Conservation (phyloP, 805 yeast genomes). For the Teunomyces funiuensis region DNA sequence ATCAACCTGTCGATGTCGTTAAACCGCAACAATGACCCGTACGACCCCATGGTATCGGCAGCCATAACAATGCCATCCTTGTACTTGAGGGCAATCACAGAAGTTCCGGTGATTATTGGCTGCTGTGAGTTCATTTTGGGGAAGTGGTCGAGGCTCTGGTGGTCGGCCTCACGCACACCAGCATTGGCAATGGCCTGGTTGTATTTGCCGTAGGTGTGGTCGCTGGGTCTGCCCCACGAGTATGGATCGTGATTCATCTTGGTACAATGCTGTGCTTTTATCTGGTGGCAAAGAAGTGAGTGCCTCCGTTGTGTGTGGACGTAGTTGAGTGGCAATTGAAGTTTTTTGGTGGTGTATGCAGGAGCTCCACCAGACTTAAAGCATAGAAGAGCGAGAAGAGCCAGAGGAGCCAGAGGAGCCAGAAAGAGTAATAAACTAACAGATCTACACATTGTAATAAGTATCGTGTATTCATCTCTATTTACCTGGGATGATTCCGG, state of each 20-base stretch:
- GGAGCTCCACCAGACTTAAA: too few relatives aligned
- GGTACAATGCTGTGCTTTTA: not conserved
- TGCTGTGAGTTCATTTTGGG: slow-evolving; percentile 88
- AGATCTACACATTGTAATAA: too few relatives aligned
- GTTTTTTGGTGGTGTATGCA: not conserved
- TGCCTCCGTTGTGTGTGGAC: too few relatives aligned
- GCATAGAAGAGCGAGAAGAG: too few relatives aligned
- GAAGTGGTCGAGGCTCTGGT: slow-evolving; percentile 26
- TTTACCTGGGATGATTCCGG: not conserved
- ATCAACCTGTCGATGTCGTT: slow-evolving; percentile 81
- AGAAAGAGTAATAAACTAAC: too few relatives aligned
- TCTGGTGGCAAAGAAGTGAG: slow-evolving; percentile 1
- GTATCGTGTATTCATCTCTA: not conserved
- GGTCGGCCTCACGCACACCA: slow-evolving; percentile 18
- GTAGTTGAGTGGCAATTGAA: too few relatives aligned
- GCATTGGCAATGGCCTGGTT: slow-evolving; percentile 74
- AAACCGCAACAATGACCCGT: slow-evolving; percentile 89
- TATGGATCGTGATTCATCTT: slow-evolving; percentile 92
- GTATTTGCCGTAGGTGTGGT: slow-evolving; percentile 78
- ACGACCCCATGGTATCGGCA: slow-evolving; percentile 89
- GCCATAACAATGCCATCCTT: slow-evolving; percentile 90
- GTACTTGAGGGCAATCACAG: slow-evolving; percentile 89
- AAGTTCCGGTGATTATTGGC: slow-evolving; percentile 95
- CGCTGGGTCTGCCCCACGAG: slow-evolving; percentile 93
- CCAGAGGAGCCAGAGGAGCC: too few relatives aligned